Conservation (phyloP, 345 rosid species). For the Populus davidiana region DNA sequence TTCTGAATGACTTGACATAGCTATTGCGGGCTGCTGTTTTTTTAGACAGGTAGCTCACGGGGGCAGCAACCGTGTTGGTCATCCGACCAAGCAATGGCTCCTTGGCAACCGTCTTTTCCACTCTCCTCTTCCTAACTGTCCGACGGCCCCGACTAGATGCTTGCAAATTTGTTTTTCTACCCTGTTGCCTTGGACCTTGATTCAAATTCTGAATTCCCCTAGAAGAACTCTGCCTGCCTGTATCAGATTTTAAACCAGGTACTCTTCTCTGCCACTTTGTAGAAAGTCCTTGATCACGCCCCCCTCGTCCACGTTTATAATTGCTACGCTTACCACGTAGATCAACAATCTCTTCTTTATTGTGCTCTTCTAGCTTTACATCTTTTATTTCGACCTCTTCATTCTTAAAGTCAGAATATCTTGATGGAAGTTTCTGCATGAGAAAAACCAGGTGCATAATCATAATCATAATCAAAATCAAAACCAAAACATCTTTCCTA, state of each 20-base stretch:
- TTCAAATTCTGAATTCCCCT: constrained; percentile 38
- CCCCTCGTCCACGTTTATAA: constrained; percentile 55
- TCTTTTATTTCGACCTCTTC: constrained; percentile 48
- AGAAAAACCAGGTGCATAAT: constrained; percentile 7
- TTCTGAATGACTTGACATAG: constrained; percentile 10
- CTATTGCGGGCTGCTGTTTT: not conserved
- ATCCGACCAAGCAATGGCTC: constrained; percentile 18
- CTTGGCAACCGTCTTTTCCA: constrained; percentile 44
- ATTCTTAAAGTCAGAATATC: constrained; percentile 40
- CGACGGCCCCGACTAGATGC: constrained; percentile 68
- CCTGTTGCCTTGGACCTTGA: constrained; percentile 42
- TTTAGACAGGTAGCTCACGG: constrained; percentile 6
- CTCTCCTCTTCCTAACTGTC: constrained; percentile 75
- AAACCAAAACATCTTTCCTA: not conserved
- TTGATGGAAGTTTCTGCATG: constrained; percentile 58
- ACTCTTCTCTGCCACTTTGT: constrained; percentile 48
- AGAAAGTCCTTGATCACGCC: constrained; percentile 51
- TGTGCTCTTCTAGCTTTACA: constrained; percentile 29
- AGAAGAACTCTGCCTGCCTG: constrained; percentile 37
- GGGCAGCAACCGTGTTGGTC: constrained; percentile 19
- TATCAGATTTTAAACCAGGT: constrained; percentile 36
- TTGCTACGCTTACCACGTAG: constrained; percentile 40
- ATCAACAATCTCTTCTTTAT: constrained; percentile 36
- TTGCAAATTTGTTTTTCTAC: constrained; percentile 39
- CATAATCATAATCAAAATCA: not conserved